Base-by-base conservation (phyloP, 208 protist species). In the Leishmania aethiopica region DNA sequence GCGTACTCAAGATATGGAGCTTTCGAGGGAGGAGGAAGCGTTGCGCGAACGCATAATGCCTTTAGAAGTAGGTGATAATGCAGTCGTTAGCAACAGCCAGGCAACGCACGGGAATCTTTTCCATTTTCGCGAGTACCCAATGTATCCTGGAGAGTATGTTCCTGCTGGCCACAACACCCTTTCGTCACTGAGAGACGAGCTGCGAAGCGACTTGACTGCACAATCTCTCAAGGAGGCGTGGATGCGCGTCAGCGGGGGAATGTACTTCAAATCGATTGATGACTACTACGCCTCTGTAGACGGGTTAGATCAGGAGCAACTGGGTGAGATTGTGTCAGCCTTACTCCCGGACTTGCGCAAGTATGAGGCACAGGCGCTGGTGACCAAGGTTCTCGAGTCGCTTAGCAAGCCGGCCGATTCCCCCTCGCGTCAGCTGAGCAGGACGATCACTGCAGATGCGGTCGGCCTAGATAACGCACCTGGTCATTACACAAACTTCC, bases 101-200 rank as follows among this genome's bases (percentile, higher is more conserved):
- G 86, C 91, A 19, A 93, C 88, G 1, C 93, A 96, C 80, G 95
- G 93, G 35, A 98, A 97, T 83, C 80, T 97, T 28, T 98, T 98
- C 78, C 91, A 96, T 37, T 96, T 98, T 75, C 93, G 95, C 40
- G 93, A 98, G 75, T 98, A 96, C 72, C 95, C 95, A 0, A 97
- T 98, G 95, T 98, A 96, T 77, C 95, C 95, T 1, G 95, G 95
- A 5, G 95, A 98, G 84, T 98, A 98, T 84, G 91, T 98, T 42
- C 95, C 95, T 19, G 87, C 95, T 5, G 85, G 90, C 35, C 95
- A 98, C 87, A 96, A 97, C 73, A 93, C 92, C 25, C 82, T 98
- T 37, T 95, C 93, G 6, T 96, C 95, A 15, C 84, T 98, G 8
- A 90, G 92, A n/a, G 91, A 98, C 72, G 90, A 97, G 45, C 86